Base-by-base conservation (phyloP, 228 moss, liverwort and hornwort species). In the Sphagnum fallax region DNA sequence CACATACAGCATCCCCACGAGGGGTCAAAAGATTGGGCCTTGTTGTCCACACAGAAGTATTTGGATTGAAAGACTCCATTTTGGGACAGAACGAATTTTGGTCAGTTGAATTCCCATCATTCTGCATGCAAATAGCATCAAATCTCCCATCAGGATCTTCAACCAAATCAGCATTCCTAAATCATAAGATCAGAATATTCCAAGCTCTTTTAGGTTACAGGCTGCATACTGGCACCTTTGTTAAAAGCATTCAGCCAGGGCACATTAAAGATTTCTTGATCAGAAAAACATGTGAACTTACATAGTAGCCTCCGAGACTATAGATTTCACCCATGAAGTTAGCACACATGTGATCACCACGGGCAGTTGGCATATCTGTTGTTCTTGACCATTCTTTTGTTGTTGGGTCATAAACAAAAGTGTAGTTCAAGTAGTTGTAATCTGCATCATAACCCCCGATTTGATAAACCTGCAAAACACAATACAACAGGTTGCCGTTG, bases 271-370 rank as follows among this genome's bases (percentile, higher is more conserved):
- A 32, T 32, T 32, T 32, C 32, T 32, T 32, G 32, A 32, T 32
- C 32, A 32, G 32, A 32, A 32, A 32, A 32, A 32, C 2, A 32
- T 32, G 12, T 12, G 6, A 47, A 72, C 82, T 81, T 73, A 87
- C 87, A 68, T 76, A 87, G 51, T 85, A 92, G 2, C 98, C 98
- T 16, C 93, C 98, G 0, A 93, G 79, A 16, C 70, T 88, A 18
- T 92, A 98, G 9, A 90, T 63, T 82, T 98, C 89, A 51, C 84
- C 84, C 48, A 82, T 62, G 8, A 90, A 87, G 65, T 52, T 82
- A 49, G 82, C 88, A 74, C 91, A 91, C 90, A 90, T 89, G 65
- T 71, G 87, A 72, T 98, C 98, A 52, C 93, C 98, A 0, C 98
- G 88, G 12, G 89, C 47, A 49, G 93, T 80, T 51, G 92, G 90